phyloP scores from a whole-genome alignment of 768 basidiomycete species.

The Suillus subluteus region DNA sequence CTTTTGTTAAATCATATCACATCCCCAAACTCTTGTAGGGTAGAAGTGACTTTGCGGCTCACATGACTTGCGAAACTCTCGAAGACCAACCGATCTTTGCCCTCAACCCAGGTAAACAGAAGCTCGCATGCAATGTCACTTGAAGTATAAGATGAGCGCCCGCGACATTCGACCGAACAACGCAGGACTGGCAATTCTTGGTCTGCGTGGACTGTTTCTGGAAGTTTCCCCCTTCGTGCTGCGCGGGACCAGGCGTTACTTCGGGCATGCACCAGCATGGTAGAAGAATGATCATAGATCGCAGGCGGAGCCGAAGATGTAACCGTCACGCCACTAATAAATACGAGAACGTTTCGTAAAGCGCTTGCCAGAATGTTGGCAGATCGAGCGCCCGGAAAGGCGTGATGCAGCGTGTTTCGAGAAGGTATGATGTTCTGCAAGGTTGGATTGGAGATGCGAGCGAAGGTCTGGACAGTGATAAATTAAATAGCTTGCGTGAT shows the following conservation, averaged over 20 bases:
- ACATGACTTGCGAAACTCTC: slow-evolving; percentile 75
- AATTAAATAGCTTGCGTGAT: slow-evolving; percentile 4
- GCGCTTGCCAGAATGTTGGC: slow-evolving; percentile 16
- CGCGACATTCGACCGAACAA: slow-evolving; percentile 30
- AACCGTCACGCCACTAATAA: slow-evolving; percentile 35
- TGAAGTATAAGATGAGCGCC: slow-evolving; percentile 16
- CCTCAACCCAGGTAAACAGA: slow-evolving; percentile 55
- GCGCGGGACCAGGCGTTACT: slow-evolving; percentile 72
- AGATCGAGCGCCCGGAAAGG: slow-evolving; percentile 25
- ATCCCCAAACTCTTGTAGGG: slow-evolving; percentile 1
- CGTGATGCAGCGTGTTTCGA: slow-evolving; percentile 58
- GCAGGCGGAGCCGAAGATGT: slow-evolving; percentile 2
- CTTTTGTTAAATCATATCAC: not conserved
- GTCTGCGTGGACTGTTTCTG: slow-evolving; percentile 3
- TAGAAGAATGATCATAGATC: slow-evolving; percentile 10
- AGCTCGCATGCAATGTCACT: slow-evolving; percentile 25
- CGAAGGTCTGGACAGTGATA: slow-evolving; percentile 38
- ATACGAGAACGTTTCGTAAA: slow-evolving; percentile 37
- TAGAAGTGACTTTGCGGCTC: slow-evolving; percentile 45
- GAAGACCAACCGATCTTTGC: slow-evolving; percentile 57
- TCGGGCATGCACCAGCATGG: slow-evolving; percentile 32
- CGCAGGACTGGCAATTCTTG: slow-evolving; percentile 20
- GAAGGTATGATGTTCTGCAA: slow-evolving; percentile 59
- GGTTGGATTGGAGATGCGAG: slow-evolving; percentile 42
- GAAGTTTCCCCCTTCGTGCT: slow-evolving; percentile 52